Percentiles rank a stretch among this genome's conserved stretches.
These are phyloP conservation scores for Silene conica DNA, from an alignment of 148 eudicot species.

Conservation along the genomic window DNA sequence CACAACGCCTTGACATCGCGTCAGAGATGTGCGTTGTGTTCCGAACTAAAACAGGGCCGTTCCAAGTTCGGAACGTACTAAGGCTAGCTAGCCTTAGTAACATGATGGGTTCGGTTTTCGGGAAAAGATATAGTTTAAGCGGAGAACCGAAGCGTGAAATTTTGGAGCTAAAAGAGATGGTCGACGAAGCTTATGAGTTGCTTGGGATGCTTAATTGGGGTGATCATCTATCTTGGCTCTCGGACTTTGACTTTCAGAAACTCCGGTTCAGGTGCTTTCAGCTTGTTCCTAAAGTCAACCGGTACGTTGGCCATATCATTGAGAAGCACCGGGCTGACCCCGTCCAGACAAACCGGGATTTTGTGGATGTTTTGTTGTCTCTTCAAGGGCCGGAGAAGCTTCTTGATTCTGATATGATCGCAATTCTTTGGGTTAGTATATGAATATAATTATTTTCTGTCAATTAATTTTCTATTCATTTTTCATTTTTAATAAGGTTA, in stretches of 20 bases:
- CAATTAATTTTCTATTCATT: too few relatives aligned
- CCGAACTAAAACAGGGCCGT: neutral
- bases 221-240: conserved; percentile 50
- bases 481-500: too few relatives aligned
- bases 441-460: neutral
- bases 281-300: conserved; percentile 51
- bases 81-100: conserved; percentile 47
- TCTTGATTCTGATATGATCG: conserved; percentile 52
- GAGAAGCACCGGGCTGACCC: conserved; percentile 35
- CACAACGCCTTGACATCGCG: conserved; percentile 32
- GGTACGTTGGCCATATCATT: conserved; percentile 40
- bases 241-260: conserved; percentile 41
- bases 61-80: conserved; percentile 35
- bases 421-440: conserved; percentile 60
- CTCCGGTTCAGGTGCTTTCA: conserved; percentile 40
- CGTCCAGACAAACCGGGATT: conserved; percentile 24
- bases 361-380: conserved; percentile 55
- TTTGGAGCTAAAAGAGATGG: conserved; percentile 42
- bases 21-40: conserved; percentile 25
- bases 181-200: conserved; percentile 53
- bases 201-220: conserved; percentile 56
- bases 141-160: conserved; percentile 16
- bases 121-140: conserved; percentile 26
- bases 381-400: conserved; percentile 39
- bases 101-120: conserved; percentile 67